Percentiles rank a stretch among this genome's conserved stretches.
Evolutionary conservation across 1,139 yeast species (phyloP).

Genomic region (Lodderomyces beijingensis): DNA sequence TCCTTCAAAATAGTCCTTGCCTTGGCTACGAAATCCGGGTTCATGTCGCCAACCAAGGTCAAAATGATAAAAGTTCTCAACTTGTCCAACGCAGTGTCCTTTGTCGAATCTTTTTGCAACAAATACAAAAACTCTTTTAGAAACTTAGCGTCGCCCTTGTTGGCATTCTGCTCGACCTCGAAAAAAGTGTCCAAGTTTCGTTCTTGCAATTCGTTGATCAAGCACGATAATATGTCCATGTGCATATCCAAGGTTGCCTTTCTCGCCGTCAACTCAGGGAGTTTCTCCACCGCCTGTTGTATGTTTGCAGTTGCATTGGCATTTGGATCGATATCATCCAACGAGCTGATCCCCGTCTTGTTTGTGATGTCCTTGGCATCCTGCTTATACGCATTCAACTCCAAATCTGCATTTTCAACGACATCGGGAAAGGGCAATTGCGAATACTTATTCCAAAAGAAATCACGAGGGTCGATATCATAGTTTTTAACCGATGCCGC

Average conservation of each 20-base stretch:
- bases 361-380: slow-evolving; percentile 85
- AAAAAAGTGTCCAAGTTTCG: slow-evolving; percentile 85
- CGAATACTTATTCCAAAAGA: slow-evolving; percentile 83
- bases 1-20: slow-evolving; percentile 59
- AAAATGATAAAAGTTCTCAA: slow-evolving; percentile 81
- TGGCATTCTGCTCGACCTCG: slow-evolving; percentile 80
- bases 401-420: slow-evolving; percentile 89
- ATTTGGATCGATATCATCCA: slow-evolving; percentile 70
- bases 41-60: slow-evolving; percentile 54
- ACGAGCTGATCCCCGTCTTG: slow-evolving; percentile 66
- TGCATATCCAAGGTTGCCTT: slow-evolving; percentile 91
- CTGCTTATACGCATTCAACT: slow-evolving; percentile 71
- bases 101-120: slow-evolving; percentile 45
- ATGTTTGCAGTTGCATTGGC: slow-evolving; percentile 66
- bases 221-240: slow-evolving; percentile 87
- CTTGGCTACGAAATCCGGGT: slow-evolving; percentile 57
- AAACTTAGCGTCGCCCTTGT: slow-evolving; percentile 49
- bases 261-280: slow-evolving; percentile 88
- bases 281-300: slow-evolving; percentile 83
- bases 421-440: slow-evolving; percentile 96
- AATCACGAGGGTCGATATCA: slow-evolving; percentile 89
- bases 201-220: slow-evolving; percentile 77
- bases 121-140: slow-evolving; percentile 58
- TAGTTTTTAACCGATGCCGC: slow-evolving; percentile 47
- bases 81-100: slow-evolving; percentile 68